A percentile compares a stretch with the other conserved stretches of the same genome.
phyloP scores from a whole-genome alignment of 2,329 filamentous ascomycete genomes.

The Pseudogymnoascus sp. region DNA sequence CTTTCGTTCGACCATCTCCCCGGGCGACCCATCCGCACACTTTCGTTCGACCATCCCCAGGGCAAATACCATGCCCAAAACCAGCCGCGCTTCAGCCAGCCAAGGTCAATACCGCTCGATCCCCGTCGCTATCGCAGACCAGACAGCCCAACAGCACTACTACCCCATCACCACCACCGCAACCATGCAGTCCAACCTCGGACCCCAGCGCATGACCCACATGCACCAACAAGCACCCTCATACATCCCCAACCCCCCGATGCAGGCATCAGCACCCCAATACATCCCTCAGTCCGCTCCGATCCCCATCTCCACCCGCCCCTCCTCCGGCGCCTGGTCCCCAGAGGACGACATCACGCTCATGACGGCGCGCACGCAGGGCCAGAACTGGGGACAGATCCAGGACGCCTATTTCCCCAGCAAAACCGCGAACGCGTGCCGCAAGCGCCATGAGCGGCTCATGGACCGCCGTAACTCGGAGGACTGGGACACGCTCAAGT shows the following conservation, averaged over 20 bases:
- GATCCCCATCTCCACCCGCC: conserved; percentile 32
- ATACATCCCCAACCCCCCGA: conserved; percentile 16
- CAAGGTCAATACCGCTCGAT: conserved; percentile 25
- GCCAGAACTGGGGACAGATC: conserved; percentile 80
- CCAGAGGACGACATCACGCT: conserved; percentile 68
- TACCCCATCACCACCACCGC: conserved; percentile 17
- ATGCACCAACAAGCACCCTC: conserved; percentile 14
- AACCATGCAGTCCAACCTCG: conserved; percentile 19
- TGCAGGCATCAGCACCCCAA: conserved; percentile 13
- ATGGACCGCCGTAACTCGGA: conserved; percentile 57
- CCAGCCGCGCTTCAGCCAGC: conserved; percentile 19
- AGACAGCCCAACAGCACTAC: conserved; percentile 19
- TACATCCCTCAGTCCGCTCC: conserved; percentile 15
- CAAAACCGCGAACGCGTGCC: conserved; percentile 78
- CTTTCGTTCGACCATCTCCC: conserved; percentile 13
- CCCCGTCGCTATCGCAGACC: conserved; percentile 19
- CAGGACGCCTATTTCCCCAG: conserved; percentile 67
- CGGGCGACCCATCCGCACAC: conserved; percentile 12
- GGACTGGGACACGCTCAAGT: conserved; percentile 71
- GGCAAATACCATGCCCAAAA: conserved; percentile 26
- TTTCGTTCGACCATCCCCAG: conserved; percentile 13
- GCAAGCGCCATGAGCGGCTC: conserved; percentile 79
- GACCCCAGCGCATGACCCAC: conserved; percentile 16
- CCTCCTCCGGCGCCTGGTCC: conserved; percentile 65
- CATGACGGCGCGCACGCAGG: conserved; percentile 63